Evolutionary conservation across 2,329 filamentous ascomycete species (phyloP), one percentile per base, ranked within the genome.

Genomic region (Curvularia eragrostidis): DNA sequence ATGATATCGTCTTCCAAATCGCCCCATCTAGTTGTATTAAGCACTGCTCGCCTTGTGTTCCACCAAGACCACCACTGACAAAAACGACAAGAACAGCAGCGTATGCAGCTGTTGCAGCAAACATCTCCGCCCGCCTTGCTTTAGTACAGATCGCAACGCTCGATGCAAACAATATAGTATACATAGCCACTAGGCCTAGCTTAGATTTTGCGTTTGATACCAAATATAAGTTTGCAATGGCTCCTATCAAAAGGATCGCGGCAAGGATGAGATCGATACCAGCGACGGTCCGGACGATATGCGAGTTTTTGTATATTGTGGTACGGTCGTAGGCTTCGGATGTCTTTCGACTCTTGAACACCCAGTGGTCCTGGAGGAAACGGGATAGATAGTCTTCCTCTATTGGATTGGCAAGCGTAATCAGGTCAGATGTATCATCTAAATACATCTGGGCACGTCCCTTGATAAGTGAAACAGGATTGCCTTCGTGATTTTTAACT

Each of bases 31-130:
- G 53, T 19, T 62, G 56, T 9, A 62, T 28, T 3, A 52, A n/a
- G 26, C 50, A 52, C 23, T 47, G 50, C n/a, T 39, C 28, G 10
- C 36, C 38, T 12, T 54, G 49, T 21, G 21, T 43, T 1, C 59
- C 52, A n/a, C 62, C 62, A 1, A 71, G 51, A 54, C 67, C 62
- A 0, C 66, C 61, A 30, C 60, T 66, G 3, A 70, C 56, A 38
- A 69, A 71, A 8, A 69, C 53, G 13, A 68, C 67, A 19, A 64
- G 57, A 7, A 67, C 63, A 18, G 66, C 67, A 2, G 65, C 66
- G 42, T 68, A 70, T 3, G 62, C 64, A 10, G 68, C 66, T 5
- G 68, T 68, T 30, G 68, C 59, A 18, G 62, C 66, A 50, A 71
- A 70, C 3, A 72, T 57, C n/a, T 70, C 67, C 3, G 61, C 59